These are phyloP conservation scores for Debaryomyces fabryi DNA, from an alignment of 1,139 yeast genomes.

Conservation along the genomic window DNA sequence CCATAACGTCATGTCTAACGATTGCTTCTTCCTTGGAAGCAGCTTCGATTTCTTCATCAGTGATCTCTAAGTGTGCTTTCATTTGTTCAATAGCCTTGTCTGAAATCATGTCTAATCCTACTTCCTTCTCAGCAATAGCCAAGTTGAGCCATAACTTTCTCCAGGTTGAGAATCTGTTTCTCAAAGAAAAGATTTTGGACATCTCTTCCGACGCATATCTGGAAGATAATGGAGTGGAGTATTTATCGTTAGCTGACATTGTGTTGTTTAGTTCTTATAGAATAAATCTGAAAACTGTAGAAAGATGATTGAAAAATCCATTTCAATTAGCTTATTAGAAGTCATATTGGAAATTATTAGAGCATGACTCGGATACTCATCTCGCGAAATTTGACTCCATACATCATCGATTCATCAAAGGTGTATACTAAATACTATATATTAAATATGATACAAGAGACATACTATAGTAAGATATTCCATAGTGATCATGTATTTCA, in stretches of 20 bases:
- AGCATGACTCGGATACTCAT: constrained; percentile 7
- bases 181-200: constrained; percentile 87
- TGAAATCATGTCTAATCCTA: constrained; percentile 80
- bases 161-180: constrained; percentile 98
- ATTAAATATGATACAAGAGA: not conserved
- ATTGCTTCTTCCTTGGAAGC: constrained; percentile 95
- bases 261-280: not conserved
- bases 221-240: constrained; percentile 90
- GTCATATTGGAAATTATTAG: not conserved
- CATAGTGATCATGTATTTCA: not conserved
- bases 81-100: constrained; percentile 92
- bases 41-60: constrained; percentile 88
- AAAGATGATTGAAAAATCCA: not conserved
- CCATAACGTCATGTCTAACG: constrained; percentile 99
- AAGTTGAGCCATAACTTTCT: constrained; percentile 94
- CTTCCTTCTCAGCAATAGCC: constrained; percentile 93
- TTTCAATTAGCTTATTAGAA: not conserved
- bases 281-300: not conserved
- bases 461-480: not conserved
- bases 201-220: constrained; percentile 98
- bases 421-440: not conserved
- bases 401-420: not conserved
- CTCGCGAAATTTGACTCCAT: constrained; percentile 7
- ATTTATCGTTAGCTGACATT: constrained; percentile 60
- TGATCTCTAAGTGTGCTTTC: constrained; percentile 73